These are phyloP conservation scores for Cyathus striatus DNA, from an alignment of 768 basidiomycete genomes.

Conservation along the genomic window DNA sequence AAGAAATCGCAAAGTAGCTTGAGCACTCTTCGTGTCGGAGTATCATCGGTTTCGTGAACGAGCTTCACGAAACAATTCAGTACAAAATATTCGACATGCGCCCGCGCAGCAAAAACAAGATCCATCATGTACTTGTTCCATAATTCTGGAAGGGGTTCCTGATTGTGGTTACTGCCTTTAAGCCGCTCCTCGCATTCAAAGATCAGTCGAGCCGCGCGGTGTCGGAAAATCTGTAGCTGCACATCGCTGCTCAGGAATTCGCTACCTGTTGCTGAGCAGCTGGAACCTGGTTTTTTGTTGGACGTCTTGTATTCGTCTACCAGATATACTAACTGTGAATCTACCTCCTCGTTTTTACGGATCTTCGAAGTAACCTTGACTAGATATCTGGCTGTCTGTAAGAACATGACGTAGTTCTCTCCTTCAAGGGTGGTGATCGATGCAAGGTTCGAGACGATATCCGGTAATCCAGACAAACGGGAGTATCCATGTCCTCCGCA, in stretches of 20 bases:
- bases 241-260: conserved; percentile 10
- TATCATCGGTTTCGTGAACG: conserved; percentile 4
- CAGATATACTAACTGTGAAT: conserved; percentile 8
- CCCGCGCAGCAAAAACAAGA: conserved; percentile 16
- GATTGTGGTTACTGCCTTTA: too few species aligned
- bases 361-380: conserved; percentile 11
- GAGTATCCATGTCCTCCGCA: conserved; percentile 20
- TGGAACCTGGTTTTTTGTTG: background rate
- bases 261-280: conserved; percentile 2
- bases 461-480: conserved; percentile 14
- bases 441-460: conserved; percentile 10
- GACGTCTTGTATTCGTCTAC: background rate
- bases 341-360: background rate
- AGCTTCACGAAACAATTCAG: conserved; percentile 13
- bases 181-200: too few species aligned
- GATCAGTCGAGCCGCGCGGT: conserved; percentile 14
- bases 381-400: conserved; percentile 19
- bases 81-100: conserved; percentile 16
- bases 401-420: conserved; percentile 22
- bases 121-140: conserved; percentile 21
- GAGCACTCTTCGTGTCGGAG: conserved; percentile 6
- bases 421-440: conserved; percentile 17
- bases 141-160: conserved; percentile 9
- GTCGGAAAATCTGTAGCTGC: conserved; percentile 13
- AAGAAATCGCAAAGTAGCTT: conserved; percentile 15